These are phyloP conservation scores for Schizopora paradoxa DNA, from an alignment of 1,284 basidiomycete species.

Conservation along the genomic window DNA sequence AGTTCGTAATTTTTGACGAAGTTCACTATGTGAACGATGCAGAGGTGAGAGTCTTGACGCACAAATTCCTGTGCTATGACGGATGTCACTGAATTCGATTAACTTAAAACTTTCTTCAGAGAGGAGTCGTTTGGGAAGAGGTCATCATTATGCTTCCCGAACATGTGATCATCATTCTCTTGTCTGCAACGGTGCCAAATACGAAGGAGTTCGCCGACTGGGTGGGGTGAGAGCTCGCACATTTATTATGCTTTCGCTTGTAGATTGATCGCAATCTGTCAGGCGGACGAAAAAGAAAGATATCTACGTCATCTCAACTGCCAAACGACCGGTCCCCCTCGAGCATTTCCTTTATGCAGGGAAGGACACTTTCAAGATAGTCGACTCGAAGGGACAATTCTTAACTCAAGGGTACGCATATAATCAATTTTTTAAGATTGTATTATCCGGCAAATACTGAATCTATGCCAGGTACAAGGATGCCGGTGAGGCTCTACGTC, in stretches of 20 bases:
- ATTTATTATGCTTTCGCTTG: slow-evolving; percentile 11
- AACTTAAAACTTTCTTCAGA: slow-evolving; percentile 39
- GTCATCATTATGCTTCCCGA: slow-evolving; percentile 99
- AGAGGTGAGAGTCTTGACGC: slow-evolving; percentile 55
- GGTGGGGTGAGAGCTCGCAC: slow-evolving; percentile 77
- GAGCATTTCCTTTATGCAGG: slow-evolving; percentile 97
- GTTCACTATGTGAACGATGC: slow-evolving; percentile 99
- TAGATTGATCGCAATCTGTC: slow-evolving; percentile 4
- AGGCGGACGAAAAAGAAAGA: slow-evolving; percentile 99
- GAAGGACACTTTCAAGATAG: slow-evolving; percentile 88
- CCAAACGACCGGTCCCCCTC: slow-evolving; percentile 93
- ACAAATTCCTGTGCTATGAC: neutral
- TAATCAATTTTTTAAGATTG: slow-evolving; percentile 9
- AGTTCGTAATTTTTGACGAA: slow-evolving; percentile 99
- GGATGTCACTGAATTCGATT: neutral
- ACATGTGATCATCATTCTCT: slow-evolving; percentile 92
- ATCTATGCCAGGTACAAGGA: slow-evolving; percentile 67
- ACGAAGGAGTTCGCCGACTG: slow-evolving; percentile 98
- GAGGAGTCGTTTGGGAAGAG: slow-evolving; percentile 99
- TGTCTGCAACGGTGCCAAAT: slow-evolving; percentile 98
- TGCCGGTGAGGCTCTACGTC: slow-evolving; percentile 80
- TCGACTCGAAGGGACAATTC: slow-evolving; percentile 82
- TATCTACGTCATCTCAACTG: slow-evolving; percentile 97
- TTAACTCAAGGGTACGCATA: slow-evolving; percentile 59
- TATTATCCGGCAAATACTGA: slow-evolving; percentile 6